A percentile compares a stretch with the other conserved stretches of the same genome.
Evolutionary conservation across 2,329 filamentous ascomycete species (phyloP).

Genomic region (Amauroascus niger): DNA sequence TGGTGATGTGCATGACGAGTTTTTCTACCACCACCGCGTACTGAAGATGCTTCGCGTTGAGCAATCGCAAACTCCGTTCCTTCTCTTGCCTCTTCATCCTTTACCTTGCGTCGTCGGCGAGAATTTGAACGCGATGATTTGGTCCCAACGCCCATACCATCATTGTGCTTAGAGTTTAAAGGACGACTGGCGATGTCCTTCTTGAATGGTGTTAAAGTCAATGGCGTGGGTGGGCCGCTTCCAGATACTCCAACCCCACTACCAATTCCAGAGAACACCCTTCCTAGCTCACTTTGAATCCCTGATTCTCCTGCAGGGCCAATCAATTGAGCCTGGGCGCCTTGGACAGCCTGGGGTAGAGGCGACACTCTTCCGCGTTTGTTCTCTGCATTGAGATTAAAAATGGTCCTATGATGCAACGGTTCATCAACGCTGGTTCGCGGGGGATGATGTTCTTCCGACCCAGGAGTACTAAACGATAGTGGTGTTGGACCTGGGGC

Average conservation of each 20-base stretch:
- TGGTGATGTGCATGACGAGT: constrained; percentile 44
- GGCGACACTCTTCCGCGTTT: constrained; percentile 79
- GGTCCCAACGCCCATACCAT: not conserved
- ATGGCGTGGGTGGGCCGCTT: constrained; percentile 44
- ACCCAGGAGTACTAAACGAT: constrained; percentile 19
- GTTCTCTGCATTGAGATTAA: constrained; percentile 59
- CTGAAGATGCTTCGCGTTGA: constrained; percentile 50
- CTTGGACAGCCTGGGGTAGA: constrained; percentile 85
- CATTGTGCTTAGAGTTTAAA: constrained; percentile 8
- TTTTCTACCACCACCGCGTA: constrained; percentile 57
- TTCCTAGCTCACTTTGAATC: constrained; percentile 89
- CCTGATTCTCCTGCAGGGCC: constrained; percentile 73
- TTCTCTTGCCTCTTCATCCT: constrained; percentile 60
- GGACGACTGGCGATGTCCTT: constrained; percentile 34
- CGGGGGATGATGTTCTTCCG: constrained; percentile 30
- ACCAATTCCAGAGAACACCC: constrained; percentile 90
- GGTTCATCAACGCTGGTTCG: constrained; percentile 46
- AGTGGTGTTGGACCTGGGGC: constrained; percentile 24
- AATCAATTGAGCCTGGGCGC: constrained; percentile 81
- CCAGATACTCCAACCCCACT: constrained; percentile 52
- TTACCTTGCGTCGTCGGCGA: constrained; percentile 57
- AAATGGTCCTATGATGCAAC: constrained; percentile 55
- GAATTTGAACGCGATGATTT: constrained; percentile 35
- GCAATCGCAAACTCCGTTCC: constrained; percentile 59
- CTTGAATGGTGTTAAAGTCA: constrained; percentile 42